Evolutionary conservation across 2,329 filamentous ascomycete genomes (phyloP), one percentile per base, ranked within the genome.

Genomic region (Ceratocystis huliohia): DNA sequence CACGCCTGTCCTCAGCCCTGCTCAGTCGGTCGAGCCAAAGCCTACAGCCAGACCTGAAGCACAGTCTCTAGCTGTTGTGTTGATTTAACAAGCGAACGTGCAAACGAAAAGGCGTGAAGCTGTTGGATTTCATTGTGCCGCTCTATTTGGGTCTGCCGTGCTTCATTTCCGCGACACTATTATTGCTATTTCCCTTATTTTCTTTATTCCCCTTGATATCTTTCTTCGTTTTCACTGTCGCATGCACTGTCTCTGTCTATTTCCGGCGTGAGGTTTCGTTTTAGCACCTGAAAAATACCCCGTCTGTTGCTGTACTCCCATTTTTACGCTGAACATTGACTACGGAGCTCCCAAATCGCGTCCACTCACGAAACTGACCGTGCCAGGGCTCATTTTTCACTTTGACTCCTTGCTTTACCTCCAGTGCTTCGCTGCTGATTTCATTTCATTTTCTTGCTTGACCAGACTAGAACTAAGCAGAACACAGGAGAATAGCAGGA

Each of bases 191-290:
- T 64, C 4, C 15, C 2, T 33, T 45, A 22, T 64, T 41, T 64
- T 6, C 15, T 1, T 33, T 45, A 13, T 65, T 61, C 37, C 8
- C 8, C 15, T 61, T 37, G 33, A 28, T 61, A n/a, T 22, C 53
- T 30, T 33, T 25, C 44, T 17, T 17, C 45, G 44, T 46, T 62
- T 30, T 71, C 67, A 57, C 68, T 67, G 63, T 70, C 69, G 65
- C 65, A 68, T 65, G 67, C 64, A 65, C 68, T 68, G 65, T 63
- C 68, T 63, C 68, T 68, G 65, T 63, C 68, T 63, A 63, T 61
- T 68, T 63, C 65, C 63, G 67, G 66, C 71, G 7, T 59, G 17
- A 28, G 25, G 20, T 59, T 59, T 37, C n/a, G 56, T 30, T 20
- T 37, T 59, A 37, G 28, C 25, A 59, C 15, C 56, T 59, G 56